phyloP scores from a whole-genome alignment of 139 green algal species.

The Limnomonas spitsbergensis region DNA sequence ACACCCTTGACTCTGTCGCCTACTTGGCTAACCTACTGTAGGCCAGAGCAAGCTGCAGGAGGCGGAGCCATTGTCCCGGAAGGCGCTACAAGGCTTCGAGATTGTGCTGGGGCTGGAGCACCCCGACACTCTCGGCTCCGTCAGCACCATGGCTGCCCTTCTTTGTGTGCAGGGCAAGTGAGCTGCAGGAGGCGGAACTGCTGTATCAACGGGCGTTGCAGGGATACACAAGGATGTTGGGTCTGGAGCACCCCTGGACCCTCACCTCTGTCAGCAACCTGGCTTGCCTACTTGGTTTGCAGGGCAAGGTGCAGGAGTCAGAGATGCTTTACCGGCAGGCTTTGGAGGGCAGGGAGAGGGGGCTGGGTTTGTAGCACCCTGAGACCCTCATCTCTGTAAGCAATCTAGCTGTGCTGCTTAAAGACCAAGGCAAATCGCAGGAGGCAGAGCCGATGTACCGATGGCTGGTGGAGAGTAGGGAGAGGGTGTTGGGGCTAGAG shows the following conservation, averaged over 20 bases:
- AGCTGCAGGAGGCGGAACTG: constrained; percentile 7
- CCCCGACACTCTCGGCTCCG: no score
- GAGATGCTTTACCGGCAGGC: not conserved
- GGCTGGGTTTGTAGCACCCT: not conserved
- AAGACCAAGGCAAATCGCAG: not conserved
- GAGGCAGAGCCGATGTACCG: not conserved
- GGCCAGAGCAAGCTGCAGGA: no score
- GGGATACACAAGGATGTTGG: not conserved
- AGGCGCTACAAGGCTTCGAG: no score
- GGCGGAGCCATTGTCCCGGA: no score
- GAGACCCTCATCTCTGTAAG: not conserved
- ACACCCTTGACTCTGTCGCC: not conserved
- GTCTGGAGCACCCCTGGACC: not conserved
- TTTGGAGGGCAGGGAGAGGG: not conserved
- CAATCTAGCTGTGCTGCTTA: not conserved
- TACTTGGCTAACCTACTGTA: constrained; percentile 2
- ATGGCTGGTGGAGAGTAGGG: not conserved
- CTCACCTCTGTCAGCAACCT: not conserved
- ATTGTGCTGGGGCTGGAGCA: no score
- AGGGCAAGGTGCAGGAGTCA: not conserved
- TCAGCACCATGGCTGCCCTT: no score
- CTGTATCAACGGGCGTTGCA: not conserved
- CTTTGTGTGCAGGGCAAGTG: no score
- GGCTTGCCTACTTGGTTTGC: not conserved
- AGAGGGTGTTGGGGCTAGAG: no score